These are phyloP conservation scores for Capsicum baccatum DNA, from an alignment of 257 asterid species.

Conservation along the genomic window DNA sequence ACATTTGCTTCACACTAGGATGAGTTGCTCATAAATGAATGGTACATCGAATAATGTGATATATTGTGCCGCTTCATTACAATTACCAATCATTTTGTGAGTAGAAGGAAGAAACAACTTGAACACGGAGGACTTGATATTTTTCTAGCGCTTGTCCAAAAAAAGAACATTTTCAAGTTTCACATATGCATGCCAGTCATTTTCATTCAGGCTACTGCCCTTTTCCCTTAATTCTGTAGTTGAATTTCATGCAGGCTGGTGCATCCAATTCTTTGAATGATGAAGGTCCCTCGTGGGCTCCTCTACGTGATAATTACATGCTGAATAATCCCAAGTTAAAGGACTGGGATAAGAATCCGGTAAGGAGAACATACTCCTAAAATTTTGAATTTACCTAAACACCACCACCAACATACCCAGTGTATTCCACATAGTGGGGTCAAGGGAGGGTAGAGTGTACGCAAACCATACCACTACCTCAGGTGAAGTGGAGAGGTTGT, in stretches of 20 bases:
- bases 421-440: no score
- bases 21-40: neutral
- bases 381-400: neutral
- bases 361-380: constrained; percentile 31
- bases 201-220: neutral
- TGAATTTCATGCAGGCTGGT: constrained; percentile 53
- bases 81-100: neutral
- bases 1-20: neutral
- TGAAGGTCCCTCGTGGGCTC: constrained; percentile 82
- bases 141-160: neutral
- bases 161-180: neutral
- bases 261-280: constrained; percentile 50
- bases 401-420: no score
- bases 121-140: neutral
- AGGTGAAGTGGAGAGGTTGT: no score
- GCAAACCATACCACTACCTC: no score
- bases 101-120: neutral
- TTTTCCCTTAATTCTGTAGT: constrained; percentile 24
- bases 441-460: no score
- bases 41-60: neutral
- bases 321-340: constrained; percentile 79
- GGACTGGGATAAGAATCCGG: constrained; percentile 95
- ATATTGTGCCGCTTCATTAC: neutral
- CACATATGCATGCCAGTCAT: neutral
- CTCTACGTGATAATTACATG: constrained; percentile 92